Evolutionary conservation across 331 rosid genomes (phyloP).

Genomic region (Quercus phellos): DNA sequence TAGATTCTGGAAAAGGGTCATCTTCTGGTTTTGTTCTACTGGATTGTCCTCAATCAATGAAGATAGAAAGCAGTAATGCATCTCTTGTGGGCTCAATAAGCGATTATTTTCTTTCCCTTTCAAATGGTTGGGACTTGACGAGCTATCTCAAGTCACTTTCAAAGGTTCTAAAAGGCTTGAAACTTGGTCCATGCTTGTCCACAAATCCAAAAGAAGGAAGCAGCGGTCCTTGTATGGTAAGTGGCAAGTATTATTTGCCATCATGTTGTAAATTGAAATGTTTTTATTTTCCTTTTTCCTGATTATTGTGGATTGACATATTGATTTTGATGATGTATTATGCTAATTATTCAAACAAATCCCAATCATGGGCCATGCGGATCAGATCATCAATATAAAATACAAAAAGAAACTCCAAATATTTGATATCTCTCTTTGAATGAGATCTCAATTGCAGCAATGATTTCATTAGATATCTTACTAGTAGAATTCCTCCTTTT

Average conservation of each 20-base stretch:
- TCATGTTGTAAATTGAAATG: conserved; percentile 12
- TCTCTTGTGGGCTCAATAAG: conserved; percentile 95
- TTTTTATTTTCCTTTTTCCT: not conserved
- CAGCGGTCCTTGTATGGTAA: conserved; percentile 71
- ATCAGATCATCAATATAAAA: too few species aligned
- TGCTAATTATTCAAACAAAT: too few species aligned
- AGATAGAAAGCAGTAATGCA: conserved; percentile 88
- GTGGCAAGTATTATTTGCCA: conserved; percentile 26
- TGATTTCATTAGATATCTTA: too few species aligned
- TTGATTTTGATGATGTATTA: not conserved
- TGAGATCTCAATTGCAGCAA: too few species aligned
- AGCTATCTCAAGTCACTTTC: conserved; percentile 97
- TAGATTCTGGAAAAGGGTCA: conserved; percentile 69
- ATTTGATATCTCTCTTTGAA: too few species aligned
- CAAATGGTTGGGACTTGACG: conserved; percentile 95
- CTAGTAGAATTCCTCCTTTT: too few species aligned
- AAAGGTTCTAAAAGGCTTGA: conserved; percentile 83
- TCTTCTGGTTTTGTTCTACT: conserved; percentile 83
- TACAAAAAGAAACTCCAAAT: too few species aligned
- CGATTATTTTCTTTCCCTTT: conserved; percentile 87
- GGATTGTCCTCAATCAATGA: conserved; percentile 97
- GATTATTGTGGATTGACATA: not conserved
- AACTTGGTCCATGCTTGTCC: conserved; percentile 65
- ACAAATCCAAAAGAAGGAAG: conserved; percentile 82
- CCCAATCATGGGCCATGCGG: too few species aligned